Evolutionary conservation across 495 filamentous ascomycete species (phyloP).

Genomic region (Xylaria cubensis): DNA sequence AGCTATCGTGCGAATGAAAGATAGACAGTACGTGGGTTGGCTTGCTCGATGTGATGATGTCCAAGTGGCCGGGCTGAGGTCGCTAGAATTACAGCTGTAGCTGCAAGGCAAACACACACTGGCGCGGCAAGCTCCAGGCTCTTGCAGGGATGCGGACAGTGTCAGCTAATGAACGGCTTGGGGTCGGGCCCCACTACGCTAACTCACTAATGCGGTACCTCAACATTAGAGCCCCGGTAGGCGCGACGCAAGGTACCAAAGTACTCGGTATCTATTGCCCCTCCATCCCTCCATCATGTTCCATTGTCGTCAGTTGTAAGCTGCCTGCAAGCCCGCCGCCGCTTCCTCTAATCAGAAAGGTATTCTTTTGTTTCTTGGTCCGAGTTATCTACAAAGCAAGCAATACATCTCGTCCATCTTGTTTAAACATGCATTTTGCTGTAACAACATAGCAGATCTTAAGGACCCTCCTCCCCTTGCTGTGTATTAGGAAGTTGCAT

Average conservation of each 20-base stretch:
- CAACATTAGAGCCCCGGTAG: no score
- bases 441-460: neutral
- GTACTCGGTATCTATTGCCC: slow-evolving; percentile 14
- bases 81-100: slow-evolving; percentile 23
- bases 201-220: neutral
- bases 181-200: slow-evolving; percentile 5
- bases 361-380: neutral
- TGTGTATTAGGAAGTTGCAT: neutral
- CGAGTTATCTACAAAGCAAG: neutral
- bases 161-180: slow-evolving; percentile 9
- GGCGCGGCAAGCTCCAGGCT: slow-evolving; percentile 43
- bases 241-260: neutral
- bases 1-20: neutral
- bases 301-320: slow-evolving; percentile 34
- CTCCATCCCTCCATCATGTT: slow-evolving; percentile 24
- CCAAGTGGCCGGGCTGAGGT: slow-evolving; percentile 30
- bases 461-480: neutral
- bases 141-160: slow-evolving; percentile 25
- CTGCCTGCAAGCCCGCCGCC: slow-evolving; percentile 29
- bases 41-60: slow-evolving; percentile 27
- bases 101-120: slow-evolving; percentile 47
- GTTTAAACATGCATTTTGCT: neutral
- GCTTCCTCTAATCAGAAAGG: neutral
- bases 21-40: slow-evolving; percentile 5
- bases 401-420: neutral